Percentiles rank a stretch among this genome's conserved stretches.
phyloP scores from a whole-genome alignment of 2,329 filamentous ascomycete genomes.

The Colletotrichum scovillei region DNA sequence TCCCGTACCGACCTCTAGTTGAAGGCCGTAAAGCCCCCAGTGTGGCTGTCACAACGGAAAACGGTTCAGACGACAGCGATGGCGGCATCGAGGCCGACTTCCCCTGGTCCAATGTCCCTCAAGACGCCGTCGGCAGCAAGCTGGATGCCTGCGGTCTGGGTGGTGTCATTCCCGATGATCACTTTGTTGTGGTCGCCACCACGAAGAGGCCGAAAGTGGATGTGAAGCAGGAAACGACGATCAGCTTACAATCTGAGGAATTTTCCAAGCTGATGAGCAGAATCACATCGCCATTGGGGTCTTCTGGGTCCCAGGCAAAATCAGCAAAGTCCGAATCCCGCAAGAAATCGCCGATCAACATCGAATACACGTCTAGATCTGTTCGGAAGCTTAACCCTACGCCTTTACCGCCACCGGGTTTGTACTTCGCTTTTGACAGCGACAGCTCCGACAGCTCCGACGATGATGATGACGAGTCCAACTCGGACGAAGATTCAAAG shows the following conservation, averaged over 20 bases:
- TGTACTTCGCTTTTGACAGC: constrained; percentile 62
- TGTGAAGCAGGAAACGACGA: constrained; percentile 11
- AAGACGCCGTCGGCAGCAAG: constrained; percentile 49
- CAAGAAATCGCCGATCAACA: constrained; percentile 44
- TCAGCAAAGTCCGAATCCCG: constrained; percentile 10
- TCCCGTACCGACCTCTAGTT: constrained; percentile 62
- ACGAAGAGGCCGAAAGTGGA: constrained; percentile 56
- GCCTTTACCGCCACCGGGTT: constrained; percentile 62
- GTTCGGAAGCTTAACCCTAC: constrained; percentile 58
- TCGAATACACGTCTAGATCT: constrained; percentile 57
- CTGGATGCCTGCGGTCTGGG: constrained; percentile 70
- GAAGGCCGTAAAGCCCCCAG: constrained; percentile 44
- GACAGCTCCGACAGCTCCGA: constrained; percentile 46
- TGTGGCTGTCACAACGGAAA: constrained; percentile 7
- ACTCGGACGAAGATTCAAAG: constrained; percentile 44
- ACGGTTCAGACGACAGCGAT: constrained; percentile 50
- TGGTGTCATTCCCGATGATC: constrained; percentile 71
- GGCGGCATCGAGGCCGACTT: constrained; percentile 54
- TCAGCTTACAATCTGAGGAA: constrained; percentile 38
- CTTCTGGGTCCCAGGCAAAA: constrained; percentile 43
- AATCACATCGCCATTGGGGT: constrained; percentile 55
- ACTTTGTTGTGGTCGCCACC: constrained; percentile 68
- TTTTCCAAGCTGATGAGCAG: constrained; percentile 55
- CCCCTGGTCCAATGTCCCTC: constrained; percentile 56
- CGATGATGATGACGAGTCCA: constrained; percentile 42